Evolutionary conservation across 768 basidiomycete species (phyloP).

Genomic region (Boletus patriciae): DNA sequence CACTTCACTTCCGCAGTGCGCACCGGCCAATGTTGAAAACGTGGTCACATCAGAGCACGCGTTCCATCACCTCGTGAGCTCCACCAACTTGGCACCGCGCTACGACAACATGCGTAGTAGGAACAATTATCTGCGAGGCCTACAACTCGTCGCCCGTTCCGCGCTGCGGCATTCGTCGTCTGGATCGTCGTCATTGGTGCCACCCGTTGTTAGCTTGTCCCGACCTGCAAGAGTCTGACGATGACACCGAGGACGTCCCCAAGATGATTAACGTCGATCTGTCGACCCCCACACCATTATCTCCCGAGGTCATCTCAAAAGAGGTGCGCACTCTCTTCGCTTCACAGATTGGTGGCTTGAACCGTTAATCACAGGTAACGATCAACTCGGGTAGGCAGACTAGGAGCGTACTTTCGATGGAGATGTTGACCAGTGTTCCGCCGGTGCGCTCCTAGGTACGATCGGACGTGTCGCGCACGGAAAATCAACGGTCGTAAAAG

Average conservation of each 20-base stretch:
- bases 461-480: slow-evolving; percentile 99
- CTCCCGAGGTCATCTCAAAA: slow-evolving; percentile 88
- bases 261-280: slow-evolving; percentile 78
- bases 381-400: slow-evolving; percentile 75
- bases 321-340: slow-evolving; percentile 52
- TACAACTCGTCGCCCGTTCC: slow-evolving; percentile 41
- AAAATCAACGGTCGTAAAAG: slow-evolving; percentile 96
- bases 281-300: slow-evolving; percentile 81
- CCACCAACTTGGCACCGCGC: no score
- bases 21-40: no score
- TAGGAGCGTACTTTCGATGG: neutral
- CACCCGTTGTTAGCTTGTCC: no score
- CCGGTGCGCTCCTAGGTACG: slow-evolving; percentile 58
- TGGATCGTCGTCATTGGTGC: slow-evolving; percentile 9
- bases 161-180: slow-evolving; percentile 36
- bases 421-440: slow-evolving; percentile 6
- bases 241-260: slow-evolving; percentile 52
- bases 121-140: no score
- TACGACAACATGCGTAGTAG: no score
- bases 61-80: no score
- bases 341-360: neutral
- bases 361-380: slow-evolving; percentile 64
- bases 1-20: no score
- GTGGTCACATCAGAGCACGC: slow-evolving; percentile 21
- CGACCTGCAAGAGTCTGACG: slow-evolving; percentile 41